Percentiles rank a stretch among this genome's conserved stretches.
These are phyloP conservation scores for Mycosphaerelloides madeirae DNA, from an alignment of 2,329 filamentous ascomycete species.

Conservation along the genomic window DNA sequence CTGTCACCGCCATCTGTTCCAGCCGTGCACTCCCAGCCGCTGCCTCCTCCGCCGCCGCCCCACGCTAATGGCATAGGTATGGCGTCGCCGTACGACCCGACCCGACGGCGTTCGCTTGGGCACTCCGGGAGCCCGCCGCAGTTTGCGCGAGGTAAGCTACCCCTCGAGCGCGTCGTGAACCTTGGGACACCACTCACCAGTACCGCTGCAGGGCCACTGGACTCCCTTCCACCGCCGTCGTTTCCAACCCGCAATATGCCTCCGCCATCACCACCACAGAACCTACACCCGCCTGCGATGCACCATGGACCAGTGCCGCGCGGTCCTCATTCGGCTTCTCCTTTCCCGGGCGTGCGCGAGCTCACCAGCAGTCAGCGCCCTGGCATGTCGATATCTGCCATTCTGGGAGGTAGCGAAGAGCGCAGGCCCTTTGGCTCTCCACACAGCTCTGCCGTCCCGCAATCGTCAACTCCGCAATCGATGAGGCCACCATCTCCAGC, in stretches of 20 bases:
- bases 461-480: conserved; percentile 33
- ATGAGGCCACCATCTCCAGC: conserved; percentile 47
- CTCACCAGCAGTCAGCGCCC: conserved; percentile 52
- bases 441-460: conserved; percentile 24
- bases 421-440: conserved; percentile 30
- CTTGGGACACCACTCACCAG: conserved; percentile 2
- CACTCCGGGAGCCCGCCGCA: conserved; percentile 33
- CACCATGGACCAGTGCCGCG: conserved; percentile 35
- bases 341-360: conserved; percentile 52
- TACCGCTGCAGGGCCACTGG: conserved; percentile 22
- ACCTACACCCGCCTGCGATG: conserved; percentile 38
- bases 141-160: conserved; percentile 24
- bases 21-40: conserved; percentile 18
- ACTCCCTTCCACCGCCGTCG: conserved; percentile 37
- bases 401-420: conserved; percentile 51
- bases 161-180: too few species aligned
- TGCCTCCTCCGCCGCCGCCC: conserved; percentile 23
- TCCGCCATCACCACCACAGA: conserved; percentile 45
- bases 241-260: conserved; percentile 46
- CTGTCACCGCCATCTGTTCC: conserved; percentile 14
- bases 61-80: conserved; percentile 31
- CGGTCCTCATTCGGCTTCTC: conserved; percentile 41
- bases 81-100: conserved; percentile 39
- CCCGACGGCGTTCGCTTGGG: conserved; percentile 42
- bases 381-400: conserved; percentile 71